Percentiles rank a stretch among this genome's conserved stretches.
phyloP scores from a whole-genome alignment of 768 basidiomycete genomes.

The Trametes villosa region DNA sequence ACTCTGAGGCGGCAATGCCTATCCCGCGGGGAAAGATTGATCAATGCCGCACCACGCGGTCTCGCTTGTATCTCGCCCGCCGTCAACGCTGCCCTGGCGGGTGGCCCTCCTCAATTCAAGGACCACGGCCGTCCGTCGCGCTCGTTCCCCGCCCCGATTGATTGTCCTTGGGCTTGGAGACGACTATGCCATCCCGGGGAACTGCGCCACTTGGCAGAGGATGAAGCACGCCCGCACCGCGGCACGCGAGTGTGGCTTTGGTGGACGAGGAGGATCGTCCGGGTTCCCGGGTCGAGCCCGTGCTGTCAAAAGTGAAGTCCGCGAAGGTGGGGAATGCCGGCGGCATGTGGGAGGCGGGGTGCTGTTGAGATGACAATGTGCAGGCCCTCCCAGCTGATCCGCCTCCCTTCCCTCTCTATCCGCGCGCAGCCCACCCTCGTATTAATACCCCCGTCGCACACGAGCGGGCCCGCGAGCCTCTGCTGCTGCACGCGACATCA shows the following conservation, averaged over 20 bases:
- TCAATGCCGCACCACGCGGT: too few relatives aligned
- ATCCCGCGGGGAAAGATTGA: conserved; percentile 1
- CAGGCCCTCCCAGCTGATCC: background rate
- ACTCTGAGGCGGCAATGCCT: background rate
- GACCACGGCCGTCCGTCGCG: too few relatives aligned
- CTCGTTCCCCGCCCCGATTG: too few relatives aligned
- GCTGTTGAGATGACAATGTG: background rate
- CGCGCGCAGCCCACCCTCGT: background rate
- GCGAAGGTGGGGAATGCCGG: background rate
- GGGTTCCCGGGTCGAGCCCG: too few relatives aligned
- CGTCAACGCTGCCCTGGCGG: too few relatives aligned
- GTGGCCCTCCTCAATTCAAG: too few relatives aligned
- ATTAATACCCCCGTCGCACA: background rate
- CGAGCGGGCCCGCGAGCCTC: background rate
- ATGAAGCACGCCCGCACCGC: too few relatives aligned
- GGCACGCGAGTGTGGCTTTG: too few relatives aligned
- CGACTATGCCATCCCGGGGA: too few relatives aligned
- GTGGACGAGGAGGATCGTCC: too few relatives aligned
- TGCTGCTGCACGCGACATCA: conserved; percentile 1
- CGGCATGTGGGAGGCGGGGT: background rate
- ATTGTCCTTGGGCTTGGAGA: too few relatives aligned
- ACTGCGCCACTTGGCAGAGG: too few relatives aligned
- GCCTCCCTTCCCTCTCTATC: background rate
- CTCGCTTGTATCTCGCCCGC: background rate
- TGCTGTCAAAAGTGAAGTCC: background rate